Conservation (phyloP, 192 early-diverging fungal species). For the Powellomyces hirtus region DNA sequence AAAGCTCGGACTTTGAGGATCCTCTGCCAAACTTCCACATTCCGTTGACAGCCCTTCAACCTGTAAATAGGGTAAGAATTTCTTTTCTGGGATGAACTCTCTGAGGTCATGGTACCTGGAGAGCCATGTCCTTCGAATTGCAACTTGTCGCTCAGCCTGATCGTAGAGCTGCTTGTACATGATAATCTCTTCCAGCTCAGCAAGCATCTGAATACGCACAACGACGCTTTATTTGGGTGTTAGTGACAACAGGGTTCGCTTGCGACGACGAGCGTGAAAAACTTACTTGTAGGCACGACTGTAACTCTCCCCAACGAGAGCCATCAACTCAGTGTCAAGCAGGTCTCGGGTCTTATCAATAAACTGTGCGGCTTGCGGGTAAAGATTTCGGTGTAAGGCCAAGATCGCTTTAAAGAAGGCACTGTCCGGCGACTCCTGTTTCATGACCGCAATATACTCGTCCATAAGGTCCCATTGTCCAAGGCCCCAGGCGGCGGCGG, state of each 20-base stretch:
- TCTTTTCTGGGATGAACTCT: background rate
- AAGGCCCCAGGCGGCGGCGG: slow-evolving; percentile 90
- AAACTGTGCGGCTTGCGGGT: slow-evolving; percentile 64
- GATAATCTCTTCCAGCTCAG: slow-evolving; percentile 96
- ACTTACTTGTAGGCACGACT: slow-evolving; percentile 80
- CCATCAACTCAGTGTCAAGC: slow-evolving; percentile 80
- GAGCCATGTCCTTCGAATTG: slow-evolving; percentile 89
- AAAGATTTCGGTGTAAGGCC: slow-evolving; percentile 76
- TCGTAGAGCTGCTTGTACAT: slow-evolving; percentile 80
- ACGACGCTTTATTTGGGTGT: slow-evolving; percentile 49
- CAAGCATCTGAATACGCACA: slow-evolving; percentile 95
- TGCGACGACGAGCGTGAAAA: background rate
- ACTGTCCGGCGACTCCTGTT: slow-evolving; percentile 74
- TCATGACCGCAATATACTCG: slow-evolving; percentile 80
- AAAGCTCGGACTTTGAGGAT: slow-evolving; percentile 84
- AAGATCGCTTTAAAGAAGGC: slow-evolving; percentile 86
- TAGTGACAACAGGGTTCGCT: background rate
- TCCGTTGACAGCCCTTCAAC: slow-evolving; percentile 82
- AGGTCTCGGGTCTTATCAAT: slow-evolving; percentile 81
- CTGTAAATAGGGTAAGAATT: slow-evolving; percentile 26
- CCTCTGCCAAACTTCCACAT: slow-evolving; percentile 94
- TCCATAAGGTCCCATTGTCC: slow-evolving; percentile 88
- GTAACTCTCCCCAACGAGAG: slow-evolving; percentile 90
- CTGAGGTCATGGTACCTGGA: slow-evolving; percentile 30
- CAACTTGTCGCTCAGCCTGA: slow-evolving; percentile 67